Evolutionary conservation across 1,284 basidiomycete species (phyloP).

Genomic region (Fistulinella cinereoalba): DNA sequence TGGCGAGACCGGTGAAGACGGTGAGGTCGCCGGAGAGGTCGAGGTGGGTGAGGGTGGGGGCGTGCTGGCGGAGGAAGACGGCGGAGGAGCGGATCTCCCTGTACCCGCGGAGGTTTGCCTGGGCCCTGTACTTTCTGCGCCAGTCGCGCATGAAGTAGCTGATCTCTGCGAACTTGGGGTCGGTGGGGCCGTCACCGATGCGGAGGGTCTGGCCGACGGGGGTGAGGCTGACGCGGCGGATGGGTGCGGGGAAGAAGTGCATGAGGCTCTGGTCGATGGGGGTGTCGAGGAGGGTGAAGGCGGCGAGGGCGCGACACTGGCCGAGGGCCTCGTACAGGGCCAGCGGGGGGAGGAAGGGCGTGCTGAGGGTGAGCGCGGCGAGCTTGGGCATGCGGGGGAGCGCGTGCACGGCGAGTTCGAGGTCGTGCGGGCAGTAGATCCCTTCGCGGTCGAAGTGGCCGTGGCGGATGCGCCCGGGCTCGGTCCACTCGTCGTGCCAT

Average conservation of each 20-base stretch:
- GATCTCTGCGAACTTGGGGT: slow-evolving; percentile 34
- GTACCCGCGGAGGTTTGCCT: slow-evolving; percentile 27
- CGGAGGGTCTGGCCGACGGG: slow-evolving; percentile 32
- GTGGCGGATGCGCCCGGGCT: slow-evolving; percentile 31
- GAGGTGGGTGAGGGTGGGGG: slow-evolving; percentile 25
- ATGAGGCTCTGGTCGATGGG: slow-evolving; percentile 35
- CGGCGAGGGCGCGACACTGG: slow-evolving; percentile 25
- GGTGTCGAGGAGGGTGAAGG: slow-evolving; percentile 30
- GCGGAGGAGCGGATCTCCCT: slow-evolving; percentile 32
- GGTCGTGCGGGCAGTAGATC: slow-evolving; percentile 29
- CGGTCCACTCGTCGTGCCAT: slow-evolving; percentile 35
- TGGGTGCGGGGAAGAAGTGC: slow-evolving; percentile 26
- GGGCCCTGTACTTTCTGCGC: slow-evolving; percentile 34
- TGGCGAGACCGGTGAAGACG: slow-evolving; percentile 28
- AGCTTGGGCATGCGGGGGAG: slow-evolving; percentile 31
- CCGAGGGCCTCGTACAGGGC: slow-evolving; percentile 28
- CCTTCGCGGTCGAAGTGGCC: slow-evolving; percentile 31
- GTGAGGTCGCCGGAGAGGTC: slow-evolving; percentile 31
- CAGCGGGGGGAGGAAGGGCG: slow-evolving; percentile 31
- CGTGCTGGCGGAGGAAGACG: slow-evolving; percentile 32
- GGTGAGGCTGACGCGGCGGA: slow-evolving; percentile 27
- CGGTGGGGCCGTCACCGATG: slow-evolving; percentile 32
- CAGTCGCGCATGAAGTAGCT: slow-evolving; percentile 36
- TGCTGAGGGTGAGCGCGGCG: slow-evolving; percentile 24
- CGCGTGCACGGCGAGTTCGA: slow-evolving; percentile 26